Evolutionary conservation across 2,329 filamentous ascomycete genomes (phyloP).

Genomic region (Aspergillus candidus): DNA sequence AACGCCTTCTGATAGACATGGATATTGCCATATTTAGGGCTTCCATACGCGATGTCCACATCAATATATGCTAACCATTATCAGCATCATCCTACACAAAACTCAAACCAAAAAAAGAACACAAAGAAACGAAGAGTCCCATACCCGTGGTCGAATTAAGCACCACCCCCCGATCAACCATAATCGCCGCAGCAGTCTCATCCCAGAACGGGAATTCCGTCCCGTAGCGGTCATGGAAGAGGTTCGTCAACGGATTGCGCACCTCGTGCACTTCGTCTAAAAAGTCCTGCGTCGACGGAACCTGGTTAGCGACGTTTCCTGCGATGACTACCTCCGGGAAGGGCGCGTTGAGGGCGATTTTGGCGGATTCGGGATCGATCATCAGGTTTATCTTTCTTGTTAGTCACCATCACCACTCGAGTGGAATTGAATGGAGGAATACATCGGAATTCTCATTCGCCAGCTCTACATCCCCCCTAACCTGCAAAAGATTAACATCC

Average conservation of each 20-base stretch:
- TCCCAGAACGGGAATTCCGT: slow-evolving; percentile 43
- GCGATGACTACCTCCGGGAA: slow-evolving; percentile 44
- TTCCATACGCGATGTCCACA: no score
- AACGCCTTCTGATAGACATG: no score
- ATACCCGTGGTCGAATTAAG: slow-evolving; percentile 32
- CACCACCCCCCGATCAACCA: slow-evolving; percentile 33
- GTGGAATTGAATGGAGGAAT: slow-evolving; percentile 3
- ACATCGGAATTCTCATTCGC: slow-evolving; percentile 25
- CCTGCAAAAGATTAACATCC: slow-evolving; percentile 37
- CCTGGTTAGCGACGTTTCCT: slow-evolving; percentile 45
- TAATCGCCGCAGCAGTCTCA: slow-evolving; percentile 39
- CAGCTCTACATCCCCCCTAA: slow-evolving; percentile 20
- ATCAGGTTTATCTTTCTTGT: slow-evolving; percentile 49
- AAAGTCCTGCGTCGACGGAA: slow-evolving; percentile 37
- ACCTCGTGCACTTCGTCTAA: slow-evolving; percentile 35
- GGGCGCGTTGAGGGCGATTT: slow-evolving; percentile 44
- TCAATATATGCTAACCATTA: no score
- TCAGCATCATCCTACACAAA: no score
- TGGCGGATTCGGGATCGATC: slow-evolving; percentile 47
- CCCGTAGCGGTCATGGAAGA: slow-evolving; percentile 36
- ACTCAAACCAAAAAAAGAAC: no score
- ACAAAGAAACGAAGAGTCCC: no score
- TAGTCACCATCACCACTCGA: no score
- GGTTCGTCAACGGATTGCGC: slow-evolving; percentile 33
- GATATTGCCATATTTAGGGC: no score